Percentiles rank a stretch among this genome's conserved stretches.
phyloP scores from a whole-genome alignment of 352 stramenopile species.

The Chrysophaeum taylorii region DNA sequence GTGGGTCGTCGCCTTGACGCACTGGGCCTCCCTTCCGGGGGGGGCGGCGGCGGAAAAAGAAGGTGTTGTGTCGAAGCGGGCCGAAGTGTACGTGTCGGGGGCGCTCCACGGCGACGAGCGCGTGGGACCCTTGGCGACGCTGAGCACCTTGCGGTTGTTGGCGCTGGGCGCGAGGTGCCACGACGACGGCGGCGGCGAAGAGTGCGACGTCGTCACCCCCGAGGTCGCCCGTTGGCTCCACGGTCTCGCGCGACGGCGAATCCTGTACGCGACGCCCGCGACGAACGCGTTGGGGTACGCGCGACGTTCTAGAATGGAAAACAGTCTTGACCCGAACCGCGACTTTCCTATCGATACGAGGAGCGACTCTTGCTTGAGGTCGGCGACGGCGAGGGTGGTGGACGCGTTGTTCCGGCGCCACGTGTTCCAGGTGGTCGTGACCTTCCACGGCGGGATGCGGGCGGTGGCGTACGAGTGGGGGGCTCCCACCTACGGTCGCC shows the following conservation, averaged over 20 bases:
- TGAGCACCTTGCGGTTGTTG: conserved; percentile 71
- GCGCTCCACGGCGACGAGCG: conserved; percentile 90
- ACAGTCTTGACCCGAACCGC: conserved; percentile 84
- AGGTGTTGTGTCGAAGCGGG: not conserved
- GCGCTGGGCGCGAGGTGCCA: conserved; percentile 52
- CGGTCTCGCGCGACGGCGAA: conserved; percentile 29
- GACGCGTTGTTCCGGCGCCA: conserved; percentile 93
- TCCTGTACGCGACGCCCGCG: conserved; percentile 68
- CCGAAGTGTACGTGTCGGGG: conserved; percentile 89
- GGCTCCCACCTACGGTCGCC: conserved; percentile 58
- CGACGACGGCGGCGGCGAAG: conserved; percentile 19
- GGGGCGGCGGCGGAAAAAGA: not conserved
- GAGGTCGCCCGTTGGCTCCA: conserved; percentile 33
- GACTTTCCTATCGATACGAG: conserved; percentile 92
- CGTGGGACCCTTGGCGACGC: conserved; percentile 68
- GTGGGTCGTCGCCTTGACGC: not conserved
- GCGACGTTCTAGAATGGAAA: conserved; percentile 63
- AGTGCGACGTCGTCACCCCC: not conserved
- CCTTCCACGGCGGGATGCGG: conserved; percentile 94
- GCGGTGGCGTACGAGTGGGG: conserved; percentile 96
- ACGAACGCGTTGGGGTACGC: conserved; percentile 91
- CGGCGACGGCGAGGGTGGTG: conserved; percentile 78
- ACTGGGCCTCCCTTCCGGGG: not conserved
- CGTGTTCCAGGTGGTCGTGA: conserved; percentile 90
- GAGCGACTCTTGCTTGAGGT: conserved; percentile 76